These are phyloP conservation scores for Mycosphaerella sp. DNA, from an alignment of 2,329 filamentous ascomycete genomes.

Conservation along the genomic window DNA sequence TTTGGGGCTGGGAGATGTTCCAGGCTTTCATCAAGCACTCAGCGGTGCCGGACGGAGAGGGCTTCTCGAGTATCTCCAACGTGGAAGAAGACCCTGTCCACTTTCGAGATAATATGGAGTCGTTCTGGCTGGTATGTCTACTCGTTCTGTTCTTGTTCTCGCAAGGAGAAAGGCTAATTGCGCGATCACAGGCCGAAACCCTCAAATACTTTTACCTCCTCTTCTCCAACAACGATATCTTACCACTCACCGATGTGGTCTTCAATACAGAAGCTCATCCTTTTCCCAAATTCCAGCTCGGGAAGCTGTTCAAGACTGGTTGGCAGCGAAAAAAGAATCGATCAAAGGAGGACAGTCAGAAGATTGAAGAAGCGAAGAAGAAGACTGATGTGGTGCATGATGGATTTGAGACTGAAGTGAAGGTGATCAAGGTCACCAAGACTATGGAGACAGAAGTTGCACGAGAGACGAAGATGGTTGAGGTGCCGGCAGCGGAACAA, in stretches of 20 bases:
- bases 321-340: constrained; percentile 62
- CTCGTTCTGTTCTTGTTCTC: neutral
- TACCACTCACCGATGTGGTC: constrained; percentile 80
- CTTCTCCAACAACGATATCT: constrained; percentile 74
- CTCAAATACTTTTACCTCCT: constrained; percentile 96
- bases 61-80: constrained; percentile 75
- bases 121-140: constrained; percentile 81
- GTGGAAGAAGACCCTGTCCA: constrained; percentile 65
- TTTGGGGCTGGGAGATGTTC: constrained; percentile 99
- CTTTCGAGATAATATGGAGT: constrained; percentile 89
- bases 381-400: constrained; percentile 18
- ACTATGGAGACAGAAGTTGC: constrained; percentile 16
- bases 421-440: constrained; percentile 22
- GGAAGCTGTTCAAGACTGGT: constrained; percentile 68
- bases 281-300: constrained; percentile 79
- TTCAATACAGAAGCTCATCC: constrained; percentile 96
- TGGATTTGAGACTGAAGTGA: constrained; percentile 12
- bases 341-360: constrained; percentile 8
- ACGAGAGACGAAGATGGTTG: neutral
- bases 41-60: constrained; percentile 66
- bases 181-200: constrained; percentile 67
- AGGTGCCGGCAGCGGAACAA: neutral
- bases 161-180: neutral
- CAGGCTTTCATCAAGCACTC: constrained; percentile 83
- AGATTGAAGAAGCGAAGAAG: constrained; percentile 10